Evolutionary conservation across 2,329 filamentous ascomycete genomes (phyloP), one percentile per base, ranked within the genome.

Genomic region (Sporothrix variecibatus): DNA sequence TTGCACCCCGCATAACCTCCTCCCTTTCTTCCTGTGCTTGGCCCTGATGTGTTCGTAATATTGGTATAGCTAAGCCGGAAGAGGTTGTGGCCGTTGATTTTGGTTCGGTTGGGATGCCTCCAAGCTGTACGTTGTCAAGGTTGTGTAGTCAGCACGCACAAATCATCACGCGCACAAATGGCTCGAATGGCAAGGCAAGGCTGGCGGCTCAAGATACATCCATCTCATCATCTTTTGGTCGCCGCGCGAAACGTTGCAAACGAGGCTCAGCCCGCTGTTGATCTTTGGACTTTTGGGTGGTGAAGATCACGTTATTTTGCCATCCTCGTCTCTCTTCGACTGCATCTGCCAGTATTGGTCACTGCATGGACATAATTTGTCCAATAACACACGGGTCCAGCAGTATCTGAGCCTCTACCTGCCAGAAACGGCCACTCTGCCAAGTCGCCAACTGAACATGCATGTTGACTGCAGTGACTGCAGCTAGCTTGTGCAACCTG

Each of bases 231-330:
- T 34, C 43, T 2, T 28, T 56, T 23, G 31, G 17, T 62, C 7
- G 34, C 34, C 20, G 34, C 56, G 26, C 34, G 34, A 65, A 65
- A 65, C 60, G 34, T 40, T 65, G 34, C 60, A 65, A 65, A 43
- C 60, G 38, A 65, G 60, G 34, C 60, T 26, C 34, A 64, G 60
- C 60, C 43, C 60, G 60, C 34, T 26, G 60, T 43, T 43, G 34
- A 43, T 43, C 60, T 26, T 34, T 34, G 1, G 34, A 34, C 34
- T 34, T 20, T 34, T n/a, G 12, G 43, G 43, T 43, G 12, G 51
- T 64, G 20, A 38, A 38, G 20, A 23, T 40, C 31, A n/a, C 60
- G 34, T 40, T 64, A 34, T 58, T 38, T n/a, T 40, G 60, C n/a
- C 43, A 46, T 46, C 43, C 20, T 46, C 43, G 20, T 15, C 51